Evolutionary conservation across 129 eudicot species (phyloP).

Genomic region (Centella asiatica): DNA sequence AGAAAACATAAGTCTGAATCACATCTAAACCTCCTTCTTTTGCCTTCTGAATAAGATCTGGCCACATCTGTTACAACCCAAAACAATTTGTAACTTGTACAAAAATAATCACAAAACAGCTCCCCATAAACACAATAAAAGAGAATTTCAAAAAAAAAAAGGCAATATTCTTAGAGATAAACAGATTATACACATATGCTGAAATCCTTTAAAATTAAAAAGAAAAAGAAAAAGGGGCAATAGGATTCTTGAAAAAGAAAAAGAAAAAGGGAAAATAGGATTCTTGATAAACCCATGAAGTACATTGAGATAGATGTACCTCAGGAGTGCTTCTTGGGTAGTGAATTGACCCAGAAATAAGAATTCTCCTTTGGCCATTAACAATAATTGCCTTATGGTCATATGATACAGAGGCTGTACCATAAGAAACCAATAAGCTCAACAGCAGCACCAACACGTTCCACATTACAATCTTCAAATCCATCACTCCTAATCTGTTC

Average conservation of each 20-base stretch:
- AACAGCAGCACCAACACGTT: constrained; percentile 28
- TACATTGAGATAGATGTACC: constrained; percentile 50
- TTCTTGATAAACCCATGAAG: constrained; percentile 6
- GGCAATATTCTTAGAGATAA: too few relatives aligned
- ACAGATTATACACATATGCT: neutral
- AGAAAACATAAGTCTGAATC: constrained; percentile 95
- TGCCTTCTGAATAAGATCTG: constrained; percentile 97
- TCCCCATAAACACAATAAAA: neutral
- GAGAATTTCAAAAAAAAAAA: neutral
- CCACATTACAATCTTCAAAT: constrained; percentile 21
- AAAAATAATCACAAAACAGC: neutral
- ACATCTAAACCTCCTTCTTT: constrained; percentile 99
- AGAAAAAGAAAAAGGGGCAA: neutral
- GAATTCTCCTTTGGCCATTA: constrained; percentile 83
- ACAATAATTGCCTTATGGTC: constrained; percentile 72
- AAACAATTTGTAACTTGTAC: too few relatives aligned
- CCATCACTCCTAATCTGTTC: constrained; percentile 9
- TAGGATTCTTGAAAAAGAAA: neutral
- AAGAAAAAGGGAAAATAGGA: neutral
- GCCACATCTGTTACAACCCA: constrained; percentile 78
- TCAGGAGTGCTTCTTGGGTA: constrained; percentile 99
- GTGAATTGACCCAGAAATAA: constrained; percentile 98
- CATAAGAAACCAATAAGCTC: constrained; percentile 42
- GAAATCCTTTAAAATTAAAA: neutral
- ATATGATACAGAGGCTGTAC: constrained; percentile 66